Base-by-base conservation (phyloP, 495 filamentous ascomycete species). In the Talaromyces nanjingensis region DNA sequence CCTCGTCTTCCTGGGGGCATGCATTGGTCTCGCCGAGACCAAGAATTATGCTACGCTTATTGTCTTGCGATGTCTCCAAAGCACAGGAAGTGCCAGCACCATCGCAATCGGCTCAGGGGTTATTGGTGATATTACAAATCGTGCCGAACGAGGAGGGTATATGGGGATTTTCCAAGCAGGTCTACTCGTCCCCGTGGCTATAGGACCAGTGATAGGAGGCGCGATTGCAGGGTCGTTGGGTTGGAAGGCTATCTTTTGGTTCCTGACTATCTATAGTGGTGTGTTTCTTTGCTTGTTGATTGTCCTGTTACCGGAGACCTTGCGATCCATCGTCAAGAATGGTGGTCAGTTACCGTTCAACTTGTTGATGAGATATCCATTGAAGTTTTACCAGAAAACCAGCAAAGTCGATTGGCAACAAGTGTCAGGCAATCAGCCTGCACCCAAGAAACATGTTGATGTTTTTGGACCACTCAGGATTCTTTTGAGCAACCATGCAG, bases 241-340 rank as follows among this genome's bases (percentile, higher is more conserved):
- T 16, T 87, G 83, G 84, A 76, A 76, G 52, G 66, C 77, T 0
- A 81, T 87, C 3, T 87, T 87, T 67, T 85, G 80, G 80, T 83
- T 86, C 54, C 64, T 87, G 58, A 65, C 78, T 0, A 81, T 84
- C 2, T 79, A 79, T 52, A 73, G 72, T 60, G 81, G 73, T 5
- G 69, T 71, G 2, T 82, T 79, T 60, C 65, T 86, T 2, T 16
- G 77, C 12, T 3, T 75, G 0, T 52, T 86, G 0, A 56, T 80
- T 8, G 1, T 81, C 3, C 33, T 79, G 0, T 69, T 86, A 0
- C 85, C 84, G 1, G 84, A 87, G 67, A 87, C 85, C 4, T 67
- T 81, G 14, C 72, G 83, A 65, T 77, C 77, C 0, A 55, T 83
- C 5, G 84, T 86, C 20, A 81, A 70, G 7, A 85, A 87, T 69